Evolutionary conservation across 2,329 filamentous ascomycete species (phyloP).

Genomic region (Xylariaceae sp.): DNA sequence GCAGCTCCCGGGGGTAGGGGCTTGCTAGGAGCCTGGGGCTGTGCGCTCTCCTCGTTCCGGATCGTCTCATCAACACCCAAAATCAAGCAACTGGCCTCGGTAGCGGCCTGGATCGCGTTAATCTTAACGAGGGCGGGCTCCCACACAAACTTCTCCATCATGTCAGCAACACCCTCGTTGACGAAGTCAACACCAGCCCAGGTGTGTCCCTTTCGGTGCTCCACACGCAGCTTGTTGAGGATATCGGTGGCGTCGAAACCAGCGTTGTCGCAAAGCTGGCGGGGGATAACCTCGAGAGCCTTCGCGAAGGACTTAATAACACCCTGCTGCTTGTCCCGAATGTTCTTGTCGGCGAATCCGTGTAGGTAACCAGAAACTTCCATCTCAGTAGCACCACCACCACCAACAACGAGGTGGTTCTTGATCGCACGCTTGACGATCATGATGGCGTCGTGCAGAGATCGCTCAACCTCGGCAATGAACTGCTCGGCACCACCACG

Average conservation of each 20-base stretch:
- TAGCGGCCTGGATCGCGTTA: constrained; percentile 93
- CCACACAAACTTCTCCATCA: constrained; percentile 95
- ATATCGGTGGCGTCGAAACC: constrained; percentile 98
- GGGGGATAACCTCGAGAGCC: constrained; percentile 91
- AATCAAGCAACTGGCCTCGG: constrained; percentile 92
- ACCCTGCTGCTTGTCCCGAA: constrained; percentile 90
- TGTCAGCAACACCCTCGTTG: constrained; percentile 87
- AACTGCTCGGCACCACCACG: constrained; percentile 97
- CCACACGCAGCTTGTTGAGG: constrained; percentile 89
- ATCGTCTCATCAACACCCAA: constrained; percentile 97
- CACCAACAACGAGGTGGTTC: constrained; percentile 90
- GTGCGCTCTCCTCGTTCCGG: constrained; percentile 88
- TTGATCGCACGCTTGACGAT: constrained; percentile 97
- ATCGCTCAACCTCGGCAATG: constrained; percentile 96
- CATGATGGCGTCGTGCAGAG: constrained; percentile 98
- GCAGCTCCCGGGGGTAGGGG: constrained; percentile 75
- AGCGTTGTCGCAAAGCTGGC: constrained; percentile 96
- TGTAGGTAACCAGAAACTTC: constrained; percentile 92
- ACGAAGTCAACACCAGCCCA: constrained; percentile 97
- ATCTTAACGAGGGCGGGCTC: constrained; percentile 94
- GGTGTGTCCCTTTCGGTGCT: constrained; percentile 85
- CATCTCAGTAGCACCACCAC: constrained; percentile 94
- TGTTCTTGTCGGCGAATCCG: constrained; percentile 84
- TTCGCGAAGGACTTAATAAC: constrained; percentile 98
- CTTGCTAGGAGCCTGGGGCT: constrained; percentile 73